Evolutionary conservation across 208 protist species (phyloP).

Genomic region (Leishmania turanica): DNA sequence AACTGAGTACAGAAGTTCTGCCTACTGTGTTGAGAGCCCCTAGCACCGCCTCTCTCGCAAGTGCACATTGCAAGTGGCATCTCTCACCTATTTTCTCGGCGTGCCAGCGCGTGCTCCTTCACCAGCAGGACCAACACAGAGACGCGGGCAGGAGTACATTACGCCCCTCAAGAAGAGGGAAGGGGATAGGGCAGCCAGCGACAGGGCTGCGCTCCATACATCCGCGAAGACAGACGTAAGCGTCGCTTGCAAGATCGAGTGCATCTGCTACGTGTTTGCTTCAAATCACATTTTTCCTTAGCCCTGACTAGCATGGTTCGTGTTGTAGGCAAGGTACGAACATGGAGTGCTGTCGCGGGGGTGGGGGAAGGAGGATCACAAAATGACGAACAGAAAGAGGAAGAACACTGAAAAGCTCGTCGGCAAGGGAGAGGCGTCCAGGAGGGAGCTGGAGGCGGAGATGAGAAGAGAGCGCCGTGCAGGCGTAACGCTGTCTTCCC

Average conservation of each 20-base stretch:
- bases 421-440: slow-evolving; percentile 1
- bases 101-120: not conserved
- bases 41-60: not conserved
- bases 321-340: not conserved
- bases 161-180: not conserved
- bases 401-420: slow-evolving; percentile 2
- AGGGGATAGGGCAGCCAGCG: not conserved
- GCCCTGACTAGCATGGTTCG: not conserved
- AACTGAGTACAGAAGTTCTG: not conserved
- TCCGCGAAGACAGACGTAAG: not conserved
- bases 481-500: no score
- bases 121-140: not conserved
- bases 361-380: slow-evolving; percentile 4
- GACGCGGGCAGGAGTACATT: not conserved
- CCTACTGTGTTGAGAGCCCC: not conserved
- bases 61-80: not conserved
- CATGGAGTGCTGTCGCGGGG: not conserved
- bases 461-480: not conserved
- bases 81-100: not conserved
- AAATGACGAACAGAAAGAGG: slow-evolving; percentile 20
- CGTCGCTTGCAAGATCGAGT: no score
- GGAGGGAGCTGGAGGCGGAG: not conserved
- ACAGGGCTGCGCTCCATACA: not conserved
- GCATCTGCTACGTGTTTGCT: not conserved
- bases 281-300: not conserved